Evolutionary conservation across 2,329 filamentous ascomycete species (phyloP), one percentile per base, ranked within the genome.

Genomic region (Fusarium solani-melongenae): DNA sequence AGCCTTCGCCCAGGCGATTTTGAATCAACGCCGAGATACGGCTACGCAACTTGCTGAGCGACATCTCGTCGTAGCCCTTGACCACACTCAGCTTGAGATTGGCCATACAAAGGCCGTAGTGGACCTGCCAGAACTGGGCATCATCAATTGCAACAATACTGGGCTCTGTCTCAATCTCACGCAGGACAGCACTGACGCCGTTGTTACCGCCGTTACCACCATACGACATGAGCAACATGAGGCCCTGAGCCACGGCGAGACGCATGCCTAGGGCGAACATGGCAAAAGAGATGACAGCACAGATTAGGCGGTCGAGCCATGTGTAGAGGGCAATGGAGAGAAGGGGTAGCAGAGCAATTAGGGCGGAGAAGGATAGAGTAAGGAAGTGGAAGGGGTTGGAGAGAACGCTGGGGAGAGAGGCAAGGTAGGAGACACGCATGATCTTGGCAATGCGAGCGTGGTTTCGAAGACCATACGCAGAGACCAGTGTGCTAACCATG

Each of bases 41-140:
- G 71, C 93, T 92, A 66, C 95, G 90, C 73, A 98, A 83, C 77
- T 92, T 92, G 67, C 88, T 87, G 67, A 97, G 85, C 7, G 92
- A 89, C 15, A 92, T 90, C 70, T 96, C 94, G 49, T 93, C 91
- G 53, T 83, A 86, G 6, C 92, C 92, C 71, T 84, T 86, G 6
- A 84, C 81, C 29, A 98, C 89, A 67, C 92, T 89, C 22, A 99
- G 83, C 82, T 94, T 97, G 74, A 99, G 82, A 80, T 97, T 98
- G 10, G 96, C 96, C 93, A 98, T 97, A 79, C 95, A 97, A 44
- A 98, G 87, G 2, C 96, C 95, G 81, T 98, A 98, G 83, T 99
- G 96, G 15, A 98, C 96, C 85, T 99, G 96, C 96, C 96, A 99
- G 82, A 99, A 98, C 80, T 95, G 92, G 2, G 95, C 96, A 79